Evolutionary conservation across 495 filamentous ascomycete genomes (phyloP).

Genomic region (Penicillium ucsense): DNA sequence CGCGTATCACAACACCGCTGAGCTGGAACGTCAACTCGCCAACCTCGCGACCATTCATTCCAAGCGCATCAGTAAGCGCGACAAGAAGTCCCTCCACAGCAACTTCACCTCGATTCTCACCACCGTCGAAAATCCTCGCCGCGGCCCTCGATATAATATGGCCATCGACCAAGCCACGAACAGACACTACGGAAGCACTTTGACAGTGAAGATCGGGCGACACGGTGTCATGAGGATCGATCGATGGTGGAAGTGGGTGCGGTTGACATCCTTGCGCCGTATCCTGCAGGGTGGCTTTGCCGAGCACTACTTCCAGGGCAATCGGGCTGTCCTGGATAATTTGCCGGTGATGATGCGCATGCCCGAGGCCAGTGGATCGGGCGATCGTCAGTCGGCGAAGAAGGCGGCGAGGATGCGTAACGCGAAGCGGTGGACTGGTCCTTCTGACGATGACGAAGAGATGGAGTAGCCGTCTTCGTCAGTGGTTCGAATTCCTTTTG

Average conservation of each 20-base stretch:
- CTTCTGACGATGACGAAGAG: constrained; percentile 16
- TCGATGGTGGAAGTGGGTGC: constrained; percentile 80
- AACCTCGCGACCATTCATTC: constrained; percentile 50
- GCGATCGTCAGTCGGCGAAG: constrained; percentile 22
- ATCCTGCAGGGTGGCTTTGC: constrained; percentile 72
- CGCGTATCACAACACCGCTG: constrained; percentile 44
- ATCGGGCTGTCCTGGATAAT: constrained; percentile 68
- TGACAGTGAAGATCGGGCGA: constrained; percentile 66
- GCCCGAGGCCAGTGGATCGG: constrained; percentile 2
- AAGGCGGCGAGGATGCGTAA: constrained; percentile 28
- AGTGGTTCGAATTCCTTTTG: no score
- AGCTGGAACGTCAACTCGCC: constrained; percentile 43
- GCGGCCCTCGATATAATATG: constrained; percentile 60
- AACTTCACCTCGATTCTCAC: constrained; percentile 78
- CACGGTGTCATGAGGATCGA: constrained; percentile 71
- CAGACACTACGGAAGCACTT: constrained; percentile 63
- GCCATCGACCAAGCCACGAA: constrained; percentile 66
- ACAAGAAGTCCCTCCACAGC: constrained; percentile 65
- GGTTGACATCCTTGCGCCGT: constrained; percentile 65
- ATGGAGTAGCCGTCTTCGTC: neutral
- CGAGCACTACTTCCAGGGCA: constrained; percentile 74
- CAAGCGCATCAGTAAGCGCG: constrained; percentile 66
- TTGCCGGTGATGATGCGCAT: constrained; percentile 48
- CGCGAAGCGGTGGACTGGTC: constrained; percentile 25
- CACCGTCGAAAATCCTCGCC: constrained; percentile 67